Evolutionary conservation across 805 yeast species (phyloP), one percentile per base, ranked within the genome.

Genomic region (Starmerella khaoyaiensis): DNA sequence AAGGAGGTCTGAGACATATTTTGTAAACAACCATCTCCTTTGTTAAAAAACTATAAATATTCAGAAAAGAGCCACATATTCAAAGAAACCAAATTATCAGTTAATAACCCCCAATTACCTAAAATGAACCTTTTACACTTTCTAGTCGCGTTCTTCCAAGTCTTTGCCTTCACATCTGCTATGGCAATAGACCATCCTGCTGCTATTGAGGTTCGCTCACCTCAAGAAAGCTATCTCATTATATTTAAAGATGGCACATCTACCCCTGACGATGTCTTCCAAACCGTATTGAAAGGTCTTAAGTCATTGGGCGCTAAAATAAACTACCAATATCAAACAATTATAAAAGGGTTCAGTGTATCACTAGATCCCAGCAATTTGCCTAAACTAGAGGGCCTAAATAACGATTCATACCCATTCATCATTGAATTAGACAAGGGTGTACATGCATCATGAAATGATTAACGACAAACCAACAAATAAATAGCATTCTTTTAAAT

Each of bases 281-380:
- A 52, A 4, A 50, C 52, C 3, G 54, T 68, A 8, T 62, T 59
- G 33, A 37, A 50, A 10, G 47, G 57, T 22, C 56, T 69, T 20
- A 45, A 52, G 27, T 48, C 52, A 10, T 40, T 64, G 6, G 72
- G 72, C 6, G 74, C 70, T 4, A 47, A 44, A 14, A 60, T 71
- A 33, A 63, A 64, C 14, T 68, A 67, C 44, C 72, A 68, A 40
- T 69, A 67, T 52, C 50, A 56, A 33, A 59, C 63, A 3, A 57
- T 68, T 10, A 53, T 69, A 28, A 64, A 67, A 38, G 75, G 75
- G 1, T 68, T 69, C 50, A 58, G 70, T 5, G 58, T 67, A 38
- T 10, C 45, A n/a, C 42, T 67, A 5, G 66, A 69, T 10, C 54
- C 53, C 18, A 47, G 48, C 10, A 49, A 40, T 4, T 41, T 60